Evolutionary conservation across 2,329 filamentous ascomycete genomes (phyloP), one percentile per base, ranked within the genome.

Genomic region (Colletotrichum liriopes): DNA sequence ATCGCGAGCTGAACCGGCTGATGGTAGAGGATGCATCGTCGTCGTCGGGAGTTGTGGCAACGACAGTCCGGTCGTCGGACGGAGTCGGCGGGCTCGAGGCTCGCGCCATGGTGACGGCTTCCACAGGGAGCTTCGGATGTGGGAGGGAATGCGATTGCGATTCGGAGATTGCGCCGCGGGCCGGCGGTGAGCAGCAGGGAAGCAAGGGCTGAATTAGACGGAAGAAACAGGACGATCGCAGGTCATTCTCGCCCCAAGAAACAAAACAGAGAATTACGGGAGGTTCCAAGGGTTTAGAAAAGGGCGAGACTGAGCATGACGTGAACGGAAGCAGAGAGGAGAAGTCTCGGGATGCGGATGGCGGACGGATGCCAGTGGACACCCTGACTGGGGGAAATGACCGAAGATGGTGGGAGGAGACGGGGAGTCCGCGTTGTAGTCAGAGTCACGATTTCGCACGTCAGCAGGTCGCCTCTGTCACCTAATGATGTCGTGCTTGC

Each of bases 1-100:
- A 76, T 54, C 74, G 56, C 9, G 77, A 77, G 45, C 65, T 76
- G 29, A 71, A 54, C 6, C 67, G 74, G 64, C 73, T 74, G n/a
- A 74, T 72, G 18, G 74, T 72, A 0, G 73, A 74, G 49, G 75
- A 67, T 2, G 55, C 71, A 45, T 74, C 73, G 56, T 71, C 65
- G 43, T 72, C 64, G 62, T 69, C 65, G 32, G 6, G 52, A 35
- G 39, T 3, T 1, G 43, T 35, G 41, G 56, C 43, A 11, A 64
- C 51, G 58, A 52, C 39, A 9, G 69, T 65, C 54, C 65, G 71
- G 65, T 69, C 43, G 49, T 61, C 56, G 59, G 67, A 51, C 26
- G 58, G 71, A 2, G 65, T 59, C 16, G 55, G 32, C 41, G 67
- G 62, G 65, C 62, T 65, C 37, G 67, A 37, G 49, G 72, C 61